phyloP scores from a whole-genome alignment of 768 basidiomycete species.

The Coprinopsis marcescibilis region DNA sequence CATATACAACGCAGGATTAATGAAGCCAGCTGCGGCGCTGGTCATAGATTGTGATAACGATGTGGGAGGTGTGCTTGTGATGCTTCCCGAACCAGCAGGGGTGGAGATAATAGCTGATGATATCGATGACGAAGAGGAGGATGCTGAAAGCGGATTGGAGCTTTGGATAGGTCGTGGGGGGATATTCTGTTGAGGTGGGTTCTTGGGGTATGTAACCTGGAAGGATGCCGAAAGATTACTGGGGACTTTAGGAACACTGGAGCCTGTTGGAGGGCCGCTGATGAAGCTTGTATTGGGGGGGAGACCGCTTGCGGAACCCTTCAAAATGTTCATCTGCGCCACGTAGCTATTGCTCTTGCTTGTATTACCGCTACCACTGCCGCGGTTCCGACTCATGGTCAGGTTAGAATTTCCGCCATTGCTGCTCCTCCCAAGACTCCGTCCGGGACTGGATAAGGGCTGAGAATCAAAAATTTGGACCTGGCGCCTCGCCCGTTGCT shows the following conservation, averaged over 20 bases:
- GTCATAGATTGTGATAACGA: constrained; percentile 46
- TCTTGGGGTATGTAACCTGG: neutral
- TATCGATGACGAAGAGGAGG: constrained; percentile 51
- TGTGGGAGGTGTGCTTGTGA: constrained; percentile 53
- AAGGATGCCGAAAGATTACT: constrained; percentile 30
- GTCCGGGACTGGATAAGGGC: constrained; percentile 57
- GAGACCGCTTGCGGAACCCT: constrained; percentile 20
- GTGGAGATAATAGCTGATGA: constrained; percentile 36
- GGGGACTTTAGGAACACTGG: constrained; percentile 35
- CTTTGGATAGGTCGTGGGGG: constrained; percentile 17
- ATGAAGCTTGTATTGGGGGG: constrained; percentile 16
- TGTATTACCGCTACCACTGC: constrained; percentile 31
- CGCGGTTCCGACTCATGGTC: constrained; percentile 22
- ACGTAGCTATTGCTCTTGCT: constrained; percentile 37
- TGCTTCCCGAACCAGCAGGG: constrained; percentile 34
- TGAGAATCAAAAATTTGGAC: constrained; percentile 84
- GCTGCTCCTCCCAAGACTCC: constrained; percentile 28
- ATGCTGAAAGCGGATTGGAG: constrained; percentile 41
- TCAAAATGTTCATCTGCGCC: constrained; percentile 34
- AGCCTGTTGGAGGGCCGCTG: constrained; percentile 28
- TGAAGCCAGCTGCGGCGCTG: constrained; percentile 35
- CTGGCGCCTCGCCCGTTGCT: constrained; percentile 47
- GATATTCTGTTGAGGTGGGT: constrained; percentile 13
- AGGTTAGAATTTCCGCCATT: constrained; percentile 22
- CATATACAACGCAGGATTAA: constrained; percentile 27